Evolutionary conservation across 441 rosid species (phyloP).

Genomic region (Breynia disticha): DNA sequence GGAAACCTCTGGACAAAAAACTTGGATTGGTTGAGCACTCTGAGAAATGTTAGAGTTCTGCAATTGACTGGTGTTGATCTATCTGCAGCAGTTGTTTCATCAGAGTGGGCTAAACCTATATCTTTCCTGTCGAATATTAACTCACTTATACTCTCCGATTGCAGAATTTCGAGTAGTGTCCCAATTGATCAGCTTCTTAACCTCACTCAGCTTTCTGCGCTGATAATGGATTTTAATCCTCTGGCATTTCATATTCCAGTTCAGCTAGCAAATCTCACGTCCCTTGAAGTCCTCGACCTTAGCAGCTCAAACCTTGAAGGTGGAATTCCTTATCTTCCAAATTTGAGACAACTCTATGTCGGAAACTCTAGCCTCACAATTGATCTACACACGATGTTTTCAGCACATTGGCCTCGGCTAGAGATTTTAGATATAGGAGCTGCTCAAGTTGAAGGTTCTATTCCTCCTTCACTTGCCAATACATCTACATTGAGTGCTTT

Average conservation of each 20-base stretch:
- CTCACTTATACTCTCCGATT: slow-evolving; percentile 8
- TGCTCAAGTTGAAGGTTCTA: slow-evolving; percentile 15
- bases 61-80: slow-evolving; percentile 19
- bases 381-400: slow-evolving; percentile 16
- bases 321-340: slow-evolving; percentile 21
- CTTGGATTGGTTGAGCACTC: slow-evolving; percentile 16
- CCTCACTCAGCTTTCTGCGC: neutral
- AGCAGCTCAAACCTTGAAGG: slow-evolving; percentile 16
- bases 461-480: slow-evolving; percentile 18
- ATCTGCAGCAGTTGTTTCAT: slow-evolving; percentile 10
- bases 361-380: slow-evolving; percentile 9
- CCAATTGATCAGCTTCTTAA: neutral
- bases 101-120: slow-evolving; percentile 19
- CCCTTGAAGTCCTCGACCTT: slow-evolving; percentile 18
- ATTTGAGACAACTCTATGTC: slow-evolving; percentile 10
- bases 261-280: slow-evolving; percentile 18
- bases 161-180: slow-evolving; percentile 17
- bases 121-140: slow-evolving; percentile 14
- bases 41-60: slow-evolving; percentile 8
- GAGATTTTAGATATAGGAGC: slow-evolving; percentile 14
- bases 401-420: slow-evolving; percentile 16
- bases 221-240: slow-evolving; percentile 18
- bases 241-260: slow-evolving; percentile 13
- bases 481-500: slow-evolving; percentile 13
- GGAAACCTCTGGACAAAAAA: slow-evolving; percentile 8